Conservation (phyloP, 2,329 filamentous ascomycete genomes). For the Leptographium radiaticola region DNA sequence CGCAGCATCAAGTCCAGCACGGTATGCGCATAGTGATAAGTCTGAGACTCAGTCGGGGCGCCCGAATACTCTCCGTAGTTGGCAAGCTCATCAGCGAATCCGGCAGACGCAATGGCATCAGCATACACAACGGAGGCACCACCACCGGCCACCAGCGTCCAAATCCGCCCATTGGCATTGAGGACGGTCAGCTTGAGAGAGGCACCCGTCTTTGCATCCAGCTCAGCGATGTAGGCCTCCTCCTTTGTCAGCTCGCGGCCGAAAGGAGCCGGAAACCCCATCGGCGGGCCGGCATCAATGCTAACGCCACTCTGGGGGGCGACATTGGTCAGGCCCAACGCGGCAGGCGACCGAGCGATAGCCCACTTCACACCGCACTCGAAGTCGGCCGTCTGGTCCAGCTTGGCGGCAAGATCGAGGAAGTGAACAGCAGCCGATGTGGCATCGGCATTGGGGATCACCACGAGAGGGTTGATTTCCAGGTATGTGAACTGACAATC, state of each 20-base stretch:
- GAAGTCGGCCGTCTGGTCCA: slow-evolving; percentile 98
- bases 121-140: slow-evolving; percentile 99
- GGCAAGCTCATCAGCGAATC: slow-evolving; percentile 90
- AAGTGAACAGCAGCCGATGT: slow-evolving; percentile 95
- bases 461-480: slow-evolving; percentile 98
- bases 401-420: slow-evolving; percentile 95
- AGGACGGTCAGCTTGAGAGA: slow-evolving; percentile 97
- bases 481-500: slow-evolving; percentile 99
- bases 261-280: slow-evolving; percentile 98
- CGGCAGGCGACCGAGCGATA: slow-evolving; percentile 78
- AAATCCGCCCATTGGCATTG: slow-evolving; percentile 82
- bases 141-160: slow-evolving; percentile 97
- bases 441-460: slow-evolving; percentile 84
- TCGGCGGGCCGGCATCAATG: slow-evolving; percentile 91
- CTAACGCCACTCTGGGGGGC: slow-evolving; percentile 55
- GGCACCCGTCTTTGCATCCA: slow-evolving; percentile 98
- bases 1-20: slow-evolving; percentile 96
- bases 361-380: slow-evolving; percentile 99
- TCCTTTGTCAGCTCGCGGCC: slow-evolving; percentile 97
- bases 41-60: slow-evolving; percentile 96
- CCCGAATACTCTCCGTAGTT: slow-evolving; percentile 99
- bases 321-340: slow-evolving; percentile 66
- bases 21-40: slow-evolving; percentile 96
- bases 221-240: slow-evolving; percentile 96
- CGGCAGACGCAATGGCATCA: slow-evolving; percentile 92